Percentiles rank a stretch among this genome's conserved stretches.
Conservation (phyloP, 306 rosid species). For the Alnus rubra region DNA sequence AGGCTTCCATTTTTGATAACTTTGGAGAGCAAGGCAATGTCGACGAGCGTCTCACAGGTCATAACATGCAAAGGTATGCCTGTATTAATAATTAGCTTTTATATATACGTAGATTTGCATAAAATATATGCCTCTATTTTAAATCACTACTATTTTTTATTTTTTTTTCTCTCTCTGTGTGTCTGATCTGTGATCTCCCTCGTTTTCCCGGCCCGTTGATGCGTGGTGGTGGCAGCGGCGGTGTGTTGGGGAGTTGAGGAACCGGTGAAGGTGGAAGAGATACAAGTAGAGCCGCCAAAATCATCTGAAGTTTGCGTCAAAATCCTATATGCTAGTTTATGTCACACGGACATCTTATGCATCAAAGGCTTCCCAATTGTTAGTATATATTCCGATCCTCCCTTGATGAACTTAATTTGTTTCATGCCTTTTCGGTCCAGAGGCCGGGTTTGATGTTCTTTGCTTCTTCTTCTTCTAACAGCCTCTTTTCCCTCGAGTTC, state of each 20-base stretch:
- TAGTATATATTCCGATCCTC: neutral
- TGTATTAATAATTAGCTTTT: neutral
- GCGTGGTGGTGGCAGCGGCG: constrained; percentile 35
- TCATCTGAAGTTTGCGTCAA: constrained; percentile 49
- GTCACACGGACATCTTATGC: constrained; percentile 48
- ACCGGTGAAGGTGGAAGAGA: constrained; percentile 53
- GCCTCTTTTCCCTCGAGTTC: constrained; percentile 46
- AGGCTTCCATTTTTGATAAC: neutral
- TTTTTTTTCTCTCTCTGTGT: neutral
- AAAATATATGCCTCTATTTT: neutral
- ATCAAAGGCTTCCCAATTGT: constrained; percentile 41
- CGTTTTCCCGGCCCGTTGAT: neutral
- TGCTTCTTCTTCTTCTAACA: constrained; percentile 7
- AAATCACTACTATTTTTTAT: too few species aligned
- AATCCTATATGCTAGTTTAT: constrained; percentile 57
- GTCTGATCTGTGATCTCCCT: neutral
- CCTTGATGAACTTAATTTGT: too few species aligned
- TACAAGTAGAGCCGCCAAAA: constrained; percentile 58
- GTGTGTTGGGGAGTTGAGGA: constrained; percentile 57
- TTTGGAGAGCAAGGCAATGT: neutral
- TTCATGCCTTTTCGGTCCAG: too few species aligned
- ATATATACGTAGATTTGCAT: neutral
- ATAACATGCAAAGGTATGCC: constrained; percentile 1
- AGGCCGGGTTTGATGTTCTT: neutral
- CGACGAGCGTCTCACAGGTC: neutral